Evolutionary conservation across 805 yeast genomes (phyloP), one percentile per base, ranked within the genome.

Genomic region (Wickerhamomyces hampshirensis): DNA sequence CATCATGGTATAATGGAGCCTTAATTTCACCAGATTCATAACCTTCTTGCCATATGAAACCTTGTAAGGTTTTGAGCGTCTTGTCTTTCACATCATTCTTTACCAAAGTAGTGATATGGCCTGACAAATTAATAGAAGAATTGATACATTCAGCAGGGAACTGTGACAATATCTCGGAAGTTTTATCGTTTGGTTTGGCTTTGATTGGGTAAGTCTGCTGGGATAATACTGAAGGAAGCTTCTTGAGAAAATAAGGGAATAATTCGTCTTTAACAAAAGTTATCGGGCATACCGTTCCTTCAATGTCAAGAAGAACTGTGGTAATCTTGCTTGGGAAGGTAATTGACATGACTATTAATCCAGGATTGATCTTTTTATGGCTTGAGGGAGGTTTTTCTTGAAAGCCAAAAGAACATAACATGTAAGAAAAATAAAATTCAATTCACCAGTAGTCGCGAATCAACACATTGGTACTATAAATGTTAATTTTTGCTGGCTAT

Each of bases 231-330:
- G 51, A 8, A 26, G 84, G 78, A 17, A 79, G 49, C 43, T 71
- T 59, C 4, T 55, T 35, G 4, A 80, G 55, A 44, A 93, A 89
- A 53, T 74, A 88, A 0, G 96, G 96, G 59, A 77, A 82, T 23
- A 89, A 61, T 2, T 64, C 67, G 19, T 84, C 88, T 49, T 84
- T 83, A 28, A 89, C 98, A 53, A 89, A 89, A 1, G 89, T 71
- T 15, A 89, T 88, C 4, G 96, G 89, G 53, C 97, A 89, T 21
- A 89, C 78, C 0, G 97, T 89, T 13, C 98, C 98, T 55, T 89
- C 98, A 24, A 87, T 86, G 47, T 86, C 95, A 5, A 88, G 66
- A 2, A 83, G 56, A 8, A 75, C 52, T 1, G 69, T 59, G 19
- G 46, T 43, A 28, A 51, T 34, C 5, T 23, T 14, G 18, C 26